Base-by-base conservation (phyloP, 345 rosid species). In the Euphorbia peplus region DNA sequence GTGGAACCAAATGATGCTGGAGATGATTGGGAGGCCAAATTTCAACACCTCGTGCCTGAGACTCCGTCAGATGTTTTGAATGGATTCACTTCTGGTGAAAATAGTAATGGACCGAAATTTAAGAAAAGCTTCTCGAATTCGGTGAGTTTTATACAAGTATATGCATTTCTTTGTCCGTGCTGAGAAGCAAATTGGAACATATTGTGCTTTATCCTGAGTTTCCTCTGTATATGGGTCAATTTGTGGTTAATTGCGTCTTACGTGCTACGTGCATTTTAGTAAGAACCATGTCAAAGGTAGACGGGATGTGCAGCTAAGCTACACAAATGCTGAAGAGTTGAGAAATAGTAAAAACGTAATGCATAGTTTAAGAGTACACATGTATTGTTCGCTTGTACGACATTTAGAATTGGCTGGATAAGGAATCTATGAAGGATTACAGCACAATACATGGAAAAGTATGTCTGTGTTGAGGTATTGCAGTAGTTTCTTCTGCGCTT, bases 11-110 rank as follows among this genome's bases (percentile, higher is more conserved):
- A 77, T 66, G 83, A 42, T 2, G 78, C 64, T 5, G 78, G 47
- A 1, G 87, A 79, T 58, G 92, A 88, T 71, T 88, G 92, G 98
- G 83, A 75, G 69, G 75, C 84, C 26, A 74, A 76, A 28, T 91
- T 93, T 73, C 80, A 83, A 66, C 67, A 72, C 71, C 81, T 93
- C n/a, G 86, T 84, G 56, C 88, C 92, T 28, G 92, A 97, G 4
- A 83, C 96, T n/a, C n/a, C n/a, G 18, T 67, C 85, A 16, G 78
- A 72, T 78, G 74, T 84, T n/a, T 72, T 88, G 69, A 72, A 83
- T 0, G 76, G 77, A 62, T 77, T 85, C 26, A 53, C 87, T 5
- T 75, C 85, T 19, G 88, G 64, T 62, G 59, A 64, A 63, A 22
- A 44, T 73, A 56, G 72, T 55, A 76, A 73, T 13, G 78, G 65